A percentile compares a stretch with the other conserved stretches of the same genome.
Conservation (phyloP, 345 rosid species). For the Eucalyptus paniculata region DNA sequence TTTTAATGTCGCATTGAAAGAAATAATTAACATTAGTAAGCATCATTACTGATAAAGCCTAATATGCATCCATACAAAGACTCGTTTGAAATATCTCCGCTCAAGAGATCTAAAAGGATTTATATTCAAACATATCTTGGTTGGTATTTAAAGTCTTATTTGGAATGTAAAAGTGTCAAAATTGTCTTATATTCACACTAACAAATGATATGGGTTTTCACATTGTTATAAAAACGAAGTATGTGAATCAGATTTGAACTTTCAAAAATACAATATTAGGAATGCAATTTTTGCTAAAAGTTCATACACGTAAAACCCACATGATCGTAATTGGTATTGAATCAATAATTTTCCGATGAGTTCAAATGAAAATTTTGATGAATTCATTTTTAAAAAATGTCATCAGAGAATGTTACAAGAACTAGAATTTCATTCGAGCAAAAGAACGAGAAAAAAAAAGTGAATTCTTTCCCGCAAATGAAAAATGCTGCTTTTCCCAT, state of each 20-base stretch:
- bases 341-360: neutral
- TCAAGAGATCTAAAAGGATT: neutral
- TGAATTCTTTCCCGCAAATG: neutral
- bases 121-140: neutral
- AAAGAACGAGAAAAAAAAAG: neutral
- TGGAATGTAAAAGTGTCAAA: neutral
- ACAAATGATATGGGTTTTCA: accelerated
- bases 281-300: neutral
- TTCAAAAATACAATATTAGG: neutral
- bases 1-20: neutral
- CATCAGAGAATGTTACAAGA: neutral
- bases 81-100: neutral
- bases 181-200: neutral
- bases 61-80: neutral
- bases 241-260: neutral
- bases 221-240: accelerated
- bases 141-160: neutral
- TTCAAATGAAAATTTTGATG: neutral
- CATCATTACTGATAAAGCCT: neutral
- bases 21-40: neutral
- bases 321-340: accelerated
- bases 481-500: neutral
- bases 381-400: neutral
- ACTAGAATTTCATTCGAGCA: neutral
- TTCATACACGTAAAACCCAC: accelerated